Conservation (phyloP, 345 rosid genomes). For the Euphorbia peplus region DNA sequence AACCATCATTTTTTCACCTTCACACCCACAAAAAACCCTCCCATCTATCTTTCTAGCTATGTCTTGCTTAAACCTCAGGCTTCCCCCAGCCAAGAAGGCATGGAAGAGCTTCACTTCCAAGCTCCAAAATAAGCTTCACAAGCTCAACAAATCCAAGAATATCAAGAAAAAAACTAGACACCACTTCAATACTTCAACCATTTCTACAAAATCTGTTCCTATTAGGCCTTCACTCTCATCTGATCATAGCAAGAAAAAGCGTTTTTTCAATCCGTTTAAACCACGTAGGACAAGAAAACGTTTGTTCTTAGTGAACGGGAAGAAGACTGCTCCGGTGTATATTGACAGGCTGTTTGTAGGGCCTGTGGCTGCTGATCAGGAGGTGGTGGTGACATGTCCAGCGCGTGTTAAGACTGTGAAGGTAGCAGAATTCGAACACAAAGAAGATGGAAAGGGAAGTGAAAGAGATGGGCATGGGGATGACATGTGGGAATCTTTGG, state of each 20-base stretch:
- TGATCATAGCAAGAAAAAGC: not conserved
- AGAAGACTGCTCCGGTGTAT: slow-evolving; percentile 45
- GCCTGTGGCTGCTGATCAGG: slow-evolving; percentile 2
- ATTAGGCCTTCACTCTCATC: not conserved
- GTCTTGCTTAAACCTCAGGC: slow-evolving; percentile 52
- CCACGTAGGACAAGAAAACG: not conserved
- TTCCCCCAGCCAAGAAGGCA: slow-evolving; percentile 60
- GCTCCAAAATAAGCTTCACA: slow-evolving; percentile 42
- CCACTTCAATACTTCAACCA: not conserved
- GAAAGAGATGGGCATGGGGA: slow-evolving; percentile 23
- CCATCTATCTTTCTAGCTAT: slow-evolving; percentile 18
- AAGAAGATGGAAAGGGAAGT: not conserved
- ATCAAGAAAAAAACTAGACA: slow-evolving; percentile 31
- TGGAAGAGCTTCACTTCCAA: slow-evolving; percentile 70
- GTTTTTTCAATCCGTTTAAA: slow-evolving; percentile 1
- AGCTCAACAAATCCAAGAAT: slow-evolving; percentile 38
- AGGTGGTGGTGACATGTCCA: slow-evolving; percentile 2
- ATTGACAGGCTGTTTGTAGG: slow-evolving; percentile 51
- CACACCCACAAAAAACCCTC: not conserved
- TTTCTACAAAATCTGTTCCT: not conserved
- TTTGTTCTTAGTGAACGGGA: slow-evolving; percentile 35
- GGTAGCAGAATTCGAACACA: slow-evolving; percentile 4
- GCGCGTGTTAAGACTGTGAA: not conserved
- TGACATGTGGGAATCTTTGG: slow-evolving; percentile 47
- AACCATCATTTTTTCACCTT: not conserved